Conservation (phyloP, 495 filamentous ascomycete genomes). For the Sporormia fimetaria region DNA sequence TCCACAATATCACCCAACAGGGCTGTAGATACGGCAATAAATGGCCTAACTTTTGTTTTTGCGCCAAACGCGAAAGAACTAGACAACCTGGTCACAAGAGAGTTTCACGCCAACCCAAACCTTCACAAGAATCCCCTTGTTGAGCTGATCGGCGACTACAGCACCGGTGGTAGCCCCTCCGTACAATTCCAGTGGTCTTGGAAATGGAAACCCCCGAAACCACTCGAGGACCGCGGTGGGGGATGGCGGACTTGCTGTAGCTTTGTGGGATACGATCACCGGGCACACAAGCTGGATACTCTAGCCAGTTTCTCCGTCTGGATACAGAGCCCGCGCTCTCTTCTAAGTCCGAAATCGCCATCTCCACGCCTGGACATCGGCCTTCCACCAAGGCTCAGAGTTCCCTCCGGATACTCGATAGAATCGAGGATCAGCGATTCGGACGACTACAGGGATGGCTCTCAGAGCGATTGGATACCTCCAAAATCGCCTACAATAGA, state of each 20-base stretch:
- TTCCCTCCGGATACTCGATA: slow-evolving; percentile 70
- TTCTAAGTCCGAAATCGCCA: slow-evolving; percentile 30
- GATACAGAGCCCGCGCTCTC: slow-evolving; percentile 60
- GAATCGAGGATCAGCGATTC: slow-evolving; percentile 64
- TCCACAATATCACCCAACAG: slow-evolving; percentile 37
- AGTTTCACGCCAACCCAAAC: slow-evolving; percentile 96
- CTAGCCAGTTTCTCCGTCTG: slow-evolving; percentile 89
- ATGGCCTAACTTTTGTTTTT: slow-evolving; percentile 84
- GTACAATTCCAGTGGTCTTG: slow-evolving; percentile 92
- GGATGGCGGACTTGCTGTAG: slow-evolving; percentile 95
- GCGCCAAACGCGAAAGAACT: slow-evolving; percentile 75
- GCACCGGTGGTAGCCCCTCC: slow-evolving; percentile 65
- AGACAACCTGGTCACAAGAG: slow-evolving; percentile 83
- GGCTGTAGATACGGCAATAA: slow-evolving; percentile 61
- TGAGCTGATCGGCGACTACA: slow-evolving; percentile 77
- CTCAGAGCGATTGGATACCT: slow-evolving; percentile 3
- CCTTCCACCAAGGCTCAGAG: slow-evolving; percentile 63
- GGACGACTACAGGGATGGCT: slow-evolving; percentile 46
- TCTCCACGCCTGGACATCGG: slow-evolving; percentile 60
- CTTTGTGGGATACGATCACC: slow-evolving; percentile 91
- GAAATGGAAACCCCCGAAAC: slow-evolving; percentile 89
- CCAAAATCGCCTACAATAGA: slow-evolving; percentile 54
- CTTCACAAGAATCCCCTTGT: slow-evolving; percentile 96
- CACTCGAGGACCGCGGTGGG: slow-evolving; percentile 68
- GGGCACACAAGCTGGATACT: slow-evolving; percentile 77